These are phyloP conservation scores for Pythium coloratum DNA, from an alignment of 352 stramenopile genomes.

Conservation along the genomic window DNA sequence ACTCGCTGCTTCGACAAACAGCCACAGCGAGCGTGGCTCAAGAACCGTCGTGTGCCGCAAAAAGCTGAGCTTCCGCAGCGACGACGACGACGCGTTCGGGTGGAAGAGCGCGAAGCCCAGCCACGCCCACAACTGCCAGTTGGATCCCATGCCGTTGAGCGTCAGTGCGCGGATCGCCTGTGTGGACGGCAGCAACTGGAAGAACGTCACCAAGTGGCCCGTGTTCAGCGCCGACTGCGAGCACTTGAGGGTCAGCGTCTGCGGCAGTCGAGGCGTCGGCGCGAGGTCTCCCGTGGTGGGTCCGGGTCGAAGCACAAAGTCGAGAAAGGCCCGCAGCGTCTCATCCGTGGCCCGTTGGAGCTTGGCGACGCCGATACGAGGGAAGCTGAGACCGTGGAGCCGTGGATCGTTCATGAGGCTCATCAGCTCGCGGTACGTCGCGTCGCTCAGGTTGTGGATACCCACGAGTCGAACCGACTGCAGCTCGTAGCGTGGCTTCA, in stretches of 20 bases:
- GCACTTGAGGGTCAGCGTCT: background rate
- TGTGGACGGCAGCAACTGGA: background rate
- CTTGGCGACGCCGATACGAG: background rate
- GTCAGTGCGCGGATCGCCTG: background rate
- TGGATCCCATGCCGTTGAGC: background rate
- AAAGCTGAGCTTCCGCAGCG: background rate
- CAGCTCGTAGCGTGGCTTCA: background rate
- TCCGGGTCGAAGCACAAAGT: background rate
- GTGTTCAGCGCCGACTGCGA: background rate
- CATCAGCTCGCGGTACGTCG: background rate
- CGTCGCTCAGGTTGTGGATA: constrained; percentile 1
- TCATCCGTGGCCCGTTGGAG: background rate
- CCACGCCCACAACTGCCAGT: constrained; percentile 1
- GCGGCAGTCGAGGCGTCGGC: background rate
- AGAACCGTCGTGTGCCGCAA: background rate
- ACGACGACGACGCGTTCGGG: background rate
- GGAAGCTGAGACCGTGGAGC: background rate
- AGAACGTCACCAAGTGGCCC: background rate
- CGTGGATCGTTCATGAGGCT: background rate
- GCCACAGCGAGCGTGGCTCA: background rate
- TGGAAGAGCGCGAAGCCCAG: background rate
- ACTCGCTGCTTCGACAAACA: background rate
- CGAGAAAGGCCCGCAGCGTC: background rate
- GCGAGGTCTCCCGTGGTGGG: background rate
- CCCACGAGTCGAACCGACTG: background rate